Conservation (phyloP, 2,329 filamentous ascomycete genomes). For the Ascosphaera acerosa region DNA sequence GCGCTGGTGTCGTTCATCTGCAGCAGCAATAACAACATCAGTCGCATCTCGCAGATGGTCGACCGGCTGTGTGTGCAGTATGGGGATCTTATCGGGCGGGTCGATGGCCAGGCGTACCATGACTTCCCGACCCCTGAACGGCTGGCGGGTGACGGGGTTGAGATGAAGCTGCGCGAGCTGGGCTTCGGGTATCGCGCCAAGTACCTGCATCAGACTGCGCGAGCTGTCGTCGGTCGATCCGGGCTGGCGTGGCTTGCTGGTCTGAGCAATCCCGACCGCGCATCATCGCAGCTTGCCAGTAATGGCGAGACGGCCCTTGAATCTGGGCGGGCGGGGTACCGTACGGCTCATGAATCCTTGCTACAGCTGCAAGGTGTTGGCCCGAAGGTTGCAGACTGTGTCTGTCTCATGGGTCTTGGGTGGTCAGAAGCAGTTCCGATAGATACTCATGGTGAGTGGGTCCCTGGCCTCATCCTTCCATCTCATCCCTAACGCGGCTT, state of each 20-base stretch:
- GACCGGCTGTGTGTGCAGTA: slow-evolving; percentile 77
- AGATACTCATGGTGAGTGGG: slow-evolving; percentile 50
- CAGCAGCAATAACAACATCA: slow-evolving; percentile 97
- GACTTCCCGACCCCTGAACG: slow-evolving; percentile 62
- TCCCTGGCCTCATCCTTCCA: slow-evolving; percentile 1
- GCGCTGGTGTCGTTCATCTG: slow-evolving; percentile 86
- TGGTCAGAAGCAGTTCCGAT: slow-evolving; percentile 92
- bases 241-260: slow-evolving; percentile 50
- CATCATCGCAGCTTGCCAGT: slow-evolving; percentile 44
- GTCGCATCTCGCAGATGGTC: slow-evolving; percentile 87
- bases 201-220: slow-evolving; percentile 71
- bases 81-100: slow-evolving; percentile 44
- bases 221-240: slow-evolving; percentile 40
- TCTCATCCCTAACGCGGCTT: not conserved
- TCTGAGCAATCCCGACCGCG: slow-evolving; percentile 52
- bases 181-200: slow-evolving; percentile 90
- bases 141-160: slow-evolving; percentile 49
- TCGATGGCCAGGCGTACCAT: slow-evolving; percentile 49
- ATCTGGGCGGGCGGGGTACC: slow-evolving; percentile 37
- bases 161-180: slow-evolving; percentile 50
- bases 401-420: slow-evolving; percentile 83
- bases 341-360: slow-evolving; percentile 53
- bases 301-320: slow-evolving; percentile 55
- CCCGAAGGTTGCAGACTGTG: slow-evolving; percentile 90
- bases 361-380: slow-evolving; percentile 67